These are phyloP conservation scores for Dryadomyces quercivorus DNA, from an alignment of 2,329 filamentous ascomycete species.

Conservation along the genomic window DNA sequence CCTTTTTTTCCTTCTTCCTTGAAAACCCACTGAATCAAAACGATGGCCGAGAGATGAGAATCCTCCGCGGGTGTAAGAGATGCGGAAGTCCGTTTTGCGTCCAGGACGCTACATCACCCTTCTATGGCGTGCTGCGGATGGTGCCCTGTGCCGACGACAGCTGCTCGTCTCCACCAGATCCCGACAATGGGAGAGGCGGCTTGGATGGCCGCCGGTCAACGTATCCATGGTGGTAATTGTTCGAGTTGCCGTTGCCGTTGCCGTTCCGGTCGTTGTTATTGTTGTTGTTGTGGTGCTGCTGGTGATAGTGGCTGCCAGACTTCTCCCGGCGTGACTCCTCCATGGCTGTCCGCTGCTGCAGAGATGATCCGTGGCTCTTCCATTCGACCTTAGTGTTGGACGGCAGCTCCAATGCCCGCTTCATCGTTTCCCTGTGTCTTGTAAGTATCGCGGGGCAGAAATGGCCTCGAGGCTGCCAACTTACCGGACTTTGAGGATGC, in stretches of 20 bases:
- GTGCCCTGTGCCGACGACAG: slow-evolving; percentile 2
- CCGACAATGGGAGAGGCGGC: not conserved
- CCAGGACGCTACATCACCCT: slow-evolving; percentile 2
- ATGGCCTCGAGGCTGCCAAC: slow-evolving; percentile 18
- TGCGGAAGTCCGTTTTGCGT: not conserved
- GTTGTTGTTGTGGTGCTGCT: slow-evolving; percentile 19
- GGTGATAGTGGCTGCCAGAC: slow-evolving; percentile 32
- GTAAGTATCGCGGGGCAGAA: slow-evolving; percentile 12
- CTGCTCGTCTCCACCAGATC: slow-evolving; percentile 6
- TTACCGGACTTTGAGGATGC: slow-evolving; percentile 92
- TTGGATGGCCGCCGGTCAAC: slow-evolving; percentile 8
- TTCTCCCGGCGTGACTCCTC: slow-evolving; percentile 89
- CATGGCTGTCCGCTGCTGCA: slow-evolving; percentile 79
- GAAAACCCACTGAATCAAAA: not conserved
- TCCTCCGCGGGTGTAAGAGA: slow-evolving; percentile 4
- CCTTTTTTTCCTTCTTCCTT: not conserved
- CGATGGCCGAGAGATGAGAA: not conserved
- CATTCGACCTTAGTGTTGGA: slow-evolving; percentile 84
- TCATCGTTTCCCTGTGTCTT: slow-evolving; percentile 70
- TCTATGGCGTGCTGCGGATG: slow-evolving; percentile 10
- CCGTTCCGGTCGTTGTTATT: slow-evolving; percentile 14
- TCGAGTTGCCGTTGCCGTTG: slow-evolving; percentile 7
- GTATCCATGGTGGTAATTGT: slow-evolving; percentile 1
- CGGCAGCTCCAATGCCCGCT: slow-evolving; percentile 75
- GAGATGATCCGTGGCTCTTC: slow-evolving; percentile 93